Percentiles rank a stretch among this genome's conserved stretches.
Conservation (phyloP, 2,329 filamentous ascomycete species). For the Nemania abortiva region DNA sequence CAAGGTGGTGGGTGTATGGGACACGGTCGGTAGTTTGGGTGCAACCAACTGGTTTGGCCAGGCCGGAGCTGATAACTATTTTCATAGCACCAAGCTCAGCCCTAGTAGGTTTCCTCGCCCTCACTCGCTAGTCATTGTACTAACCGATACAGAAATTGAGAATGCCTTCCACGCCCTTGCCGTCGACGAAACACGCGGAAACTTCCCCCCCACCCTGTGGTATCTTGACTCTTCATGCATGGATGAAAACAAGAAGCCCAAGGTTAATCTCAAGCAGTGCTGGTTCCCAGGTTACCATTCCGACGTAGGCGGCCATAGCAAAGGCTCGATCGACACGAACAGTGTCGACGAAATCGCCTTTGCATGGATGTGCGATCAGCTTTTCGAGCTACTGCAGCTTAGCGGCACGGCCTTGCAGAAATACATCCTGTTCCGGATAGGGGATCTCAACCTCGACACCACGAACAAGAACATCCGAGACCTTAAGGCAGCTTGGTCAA, state of each 20-base stretch:
- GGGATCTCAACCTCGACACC: conserved; percentile 13
- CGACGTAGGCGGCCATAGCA: conserved; percentile 20
- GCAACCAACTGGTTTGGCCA: conserved; percentile 14
- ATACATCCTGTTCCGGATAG: conserved; percentile 30
- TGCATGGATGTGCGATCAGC: conserved; percentile 28
- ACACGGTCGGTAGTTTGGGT: conserved; percentile 30
- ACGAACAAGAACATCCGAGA: conserved; percentile 21
- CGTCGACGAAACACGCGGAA: conserved; percentile 24
- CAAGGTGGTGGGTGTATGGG: conserved; percentile 26
- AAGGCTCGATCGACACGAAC: conserved; percentile 7
- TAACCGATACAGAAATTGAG: conserved; percentile 26
- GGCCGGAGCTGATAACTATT: conserved; percentile 14
- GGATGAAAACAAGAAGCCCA: conserved; percentile 12
- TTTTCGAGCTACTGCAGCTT: conserved; percentile 19
- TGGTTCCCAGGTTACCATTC: conserved; percentile 29
- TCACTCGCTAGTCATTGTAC: neutral
- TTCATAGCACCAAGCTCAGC: conserved; percentile 21
- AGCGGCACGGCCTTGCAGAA: conserved; percentile 25
- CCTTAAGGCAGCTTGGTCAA: conserved; percentile 21
- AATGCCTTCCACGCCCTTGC: conserved; percentile 29
- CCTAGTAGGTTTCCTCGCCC: conserved; percentile 8
- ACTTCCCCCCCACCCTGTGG: conserved; percentile 26
- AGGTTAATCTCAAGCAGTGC: conserved; percentile 19
- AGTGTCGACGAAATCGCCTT: conserved; percentile 24
- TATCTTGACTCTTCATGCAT: conserved; percentile 14